phyloP scores from a whole-genome alignment of 2,329 filamentous ascomycete genomes.

The Bipolaris gigantea region DNA sequence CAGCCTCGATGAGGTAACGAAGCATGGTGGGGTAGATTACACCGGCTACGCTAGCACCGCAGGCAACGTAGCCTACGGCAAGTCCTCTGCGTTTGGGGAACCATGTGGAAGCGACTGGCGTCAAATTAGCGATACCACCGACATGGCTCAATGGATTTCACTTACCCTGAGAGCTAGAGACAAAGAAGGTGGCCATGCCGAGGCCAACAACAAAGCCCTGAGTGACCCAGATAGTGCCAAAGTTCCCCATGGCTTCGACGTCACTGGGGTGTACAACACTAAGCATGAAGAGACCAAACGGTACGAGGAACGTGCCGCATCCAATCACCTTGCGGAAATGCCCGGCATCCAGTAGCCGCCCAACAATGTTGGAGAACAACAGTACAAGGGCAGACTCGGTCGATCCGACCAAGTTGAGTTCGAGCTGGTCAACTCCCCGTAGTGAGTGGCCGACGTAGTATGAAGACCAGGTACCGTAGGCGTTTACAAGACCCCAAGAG shows the following conservation, averaged over 20 bases:
- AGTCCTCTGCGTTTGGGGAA: constrained; percentile 52
- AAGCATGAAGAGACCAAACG: constrained; percentile 51
- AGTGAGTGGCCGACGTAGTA: constrained; percentile 54
- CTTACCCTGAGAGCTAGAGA: constrained; percentile 55
- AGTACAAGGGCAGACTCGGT: constrained; percentile 54
- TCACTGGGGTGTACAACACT: constrained; percentile 47
- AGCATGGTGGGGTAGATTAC: constrained; percentile 53
- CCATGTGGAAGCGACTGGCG: constrained; percentile 54
- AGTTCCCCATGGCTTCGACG: constrained; percentile 43
- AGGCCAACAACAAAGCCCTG: constrained; percentile 53
- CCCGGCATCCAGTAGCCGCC: constrained; percentile 54
- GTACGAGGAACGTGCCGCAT: constrained; percentile 48
- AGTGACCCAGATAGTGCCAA: constrained; percentile 50
- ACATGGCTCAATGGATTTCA: neutral
- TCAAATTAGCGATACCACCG: neutral
- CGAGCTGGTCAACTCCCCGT: constrained; percentile 43
- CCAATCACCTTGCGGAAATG: constrained; percentile 46
- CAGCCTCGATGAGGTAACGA: constrained; percentile 46
- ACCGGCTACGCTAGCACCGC: constrained; percentile 53
- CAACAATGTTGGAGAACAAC: constrained; percentile 50
- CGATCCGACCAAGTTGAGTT: constrained; percentile 53
- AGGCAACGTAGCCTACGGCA: constrained; percentile 55
- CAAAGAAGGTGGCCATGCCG: constrained; percentile 58
- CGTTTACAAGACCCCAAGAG: constrained; percentile 53
- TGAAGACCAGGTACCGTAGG: constrained; percentile 55